Base-by-base conservation (phyloP, 352 stramenopile species). In the Globisporangium irregulare region DNA sequence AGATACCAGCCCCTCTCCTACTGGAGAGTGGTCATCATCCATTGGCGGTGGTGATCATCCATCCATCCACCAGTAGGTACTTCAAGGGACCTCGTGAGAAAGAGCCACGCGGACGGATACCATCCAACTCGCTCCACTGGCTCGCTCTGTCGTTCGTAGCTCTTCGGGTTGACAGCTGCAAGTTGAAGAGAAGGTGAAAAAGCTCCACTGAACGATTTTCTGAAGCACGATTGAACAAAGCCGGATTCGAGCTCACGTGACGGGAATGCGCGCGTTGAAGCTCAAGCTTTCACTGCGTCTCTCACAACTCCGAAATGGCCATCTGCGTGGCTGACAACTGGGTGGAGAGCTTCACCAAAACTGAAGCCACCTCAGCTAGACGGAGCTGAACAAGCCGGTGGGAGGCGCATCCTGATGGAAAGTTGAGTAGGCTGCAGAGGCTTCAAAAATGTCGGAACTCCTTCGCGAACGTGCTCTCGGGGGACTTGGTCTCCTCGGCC, bases 361-460 rank as follows among this genome's bases (percentile, higher is more conserved):
- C 10, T 18, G 36, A 43, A 43, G 22, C 50, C 50, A 56, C 50
- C 53, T 59, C 53, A n/a, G 5, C 15, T 36, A 6, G 2, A 65
- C 18, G 55, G 20, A 69, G 36, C 25, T 32, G 46, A 22, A 54
- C 46, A n/a, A 25, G 20, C 12, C 32, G 7, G 32, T 36, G 32
- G 32, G 29, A 29, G 29, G 20, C 0, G 14, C 36, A 9, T 58
- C 4, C n/a, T 56, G 5, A 3, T 18, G 6, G 24, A 29, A 59
- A 43, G 54, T 18, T 14, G 27, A 20, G 7, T 7, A 25, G 4
- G 2, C 6, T 61, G 1, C 6, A 54, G 20, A 22, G 5, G 24
- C 5, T 32, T 86, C 74, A 86, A 54, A 86, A 86, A 36, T 69
- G 68, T 22, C 59, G 64, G 41, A 86, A 86, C 51, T 86, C 78